Conservation (phyloP, 306 rosid species). For the Carpinus fangiana region DNA sequence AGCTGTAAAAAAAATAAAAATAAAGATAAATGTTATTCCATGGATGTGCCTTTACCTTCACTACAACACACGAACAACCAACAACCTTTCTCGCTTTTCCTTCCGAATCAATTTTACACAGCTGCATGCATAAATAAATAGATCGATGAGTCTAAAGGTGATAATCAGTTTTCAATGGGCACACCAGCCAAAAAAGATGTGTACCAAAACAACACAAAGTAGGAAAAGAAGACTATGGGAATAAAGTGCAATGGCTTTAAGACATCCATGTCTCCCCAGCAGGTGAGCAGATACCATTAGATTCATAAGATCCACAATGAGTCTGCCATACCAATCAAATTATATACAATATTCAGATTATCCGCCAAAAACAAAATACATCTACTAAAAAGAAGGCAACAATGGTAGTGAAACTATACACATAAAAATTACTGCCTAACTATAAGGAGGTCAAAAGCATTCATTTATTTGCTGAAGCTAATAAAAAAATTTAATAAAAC, state of each 20-base stretch:
- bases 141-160: neutral
- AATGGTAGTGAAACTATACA: neutral
- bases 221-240: neutral
- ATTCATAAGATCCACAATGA: neutral
- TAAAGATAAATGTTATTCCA: neutral
- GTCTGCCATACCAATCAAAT: neutral
- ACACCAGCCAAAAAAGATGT: neutral
- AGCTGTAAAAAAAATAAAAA: neutral
- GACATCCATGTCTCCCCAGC: neutral
- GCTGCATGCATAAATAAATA: slow-evolving; percentile 29
- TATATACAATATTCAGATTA: neutral
- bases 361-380: neutral
- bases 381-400: neutral
- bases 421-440: neutral
- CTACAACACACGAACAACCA: slow-evolving; percentile 77
- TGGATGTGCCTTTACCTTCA: slow-evolving; percentile 48
- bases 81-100: slow-evolving; percentile 76
- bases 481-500: neutral
- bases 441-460: neutral
- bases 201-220: neutral
- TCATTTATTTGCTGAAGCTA: neutral
- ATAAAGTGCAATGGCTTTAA: neutral
- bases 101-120: slow-evolving; percentile 84
- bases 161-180: neutral
- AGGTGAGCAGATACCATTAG: neutral